These are phyloP conservation scores for Jacaranda copaia DNA, from an alignment of 257 asterid species.

Conservation along the genomic window DNA sequence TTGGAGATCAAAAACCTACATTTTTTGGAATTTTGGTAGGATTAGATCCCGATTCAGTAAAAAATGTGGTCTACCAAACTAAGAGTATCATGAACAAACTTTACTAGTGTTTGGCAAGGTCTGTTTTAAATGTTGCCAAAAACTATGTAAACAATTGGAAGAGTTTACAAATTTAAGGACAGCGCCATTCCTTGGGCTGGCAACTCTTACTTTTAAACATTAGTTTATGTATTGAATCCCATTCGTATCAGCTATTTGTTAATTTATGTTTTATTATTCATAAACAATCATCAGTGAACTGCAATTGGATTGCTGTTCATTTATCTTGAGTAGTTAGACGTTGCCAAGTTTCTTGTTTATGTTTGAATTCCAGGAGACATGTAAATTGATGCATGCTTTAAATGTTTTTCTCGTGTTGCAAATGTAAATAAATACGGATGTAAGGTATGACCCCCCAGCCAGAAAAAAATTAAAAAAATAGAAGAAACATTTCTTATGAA, in stretches of 20 bases:
- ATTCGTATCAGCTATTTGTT: background rate
- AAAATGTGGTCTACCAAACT: background rate
- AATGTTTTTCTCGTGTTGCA: background rate
- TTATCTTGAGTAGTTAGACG: background rate
- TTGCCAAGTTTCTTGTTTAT: background rate
- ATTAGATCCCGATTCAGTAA: background rate
- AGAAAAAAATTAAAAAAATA: too few species aligned
- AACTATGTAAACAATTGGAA: background rate
- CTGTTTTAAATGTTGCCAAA: background rate
- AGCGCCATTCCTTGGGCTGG: background rate
- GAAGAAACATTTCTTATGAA: background rate
- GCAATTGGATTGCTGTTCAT: constrained; percentile 5
- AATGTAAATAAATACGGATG: background rate
- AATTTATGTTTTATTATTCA: background rate
- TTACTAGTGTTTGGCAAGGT: background rate
- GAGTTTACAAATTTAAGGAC: background rate
- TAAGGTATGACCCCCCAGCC: background rate
- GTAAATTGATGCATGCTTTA: background rate
- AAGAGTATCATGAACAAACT: background rate
- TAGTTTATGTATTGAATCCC: background rate
- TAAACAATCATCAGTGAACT: background rate
- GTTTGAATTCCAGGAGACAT: background rate
- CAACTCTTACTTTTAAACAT: background rate
- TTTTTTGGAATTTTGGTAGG: background rate
- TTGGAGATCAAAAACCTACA: background rate